phyloP scores from a whole-genome alignment of 331 rosid genomes.

The Quercus tomentella region DNA sequence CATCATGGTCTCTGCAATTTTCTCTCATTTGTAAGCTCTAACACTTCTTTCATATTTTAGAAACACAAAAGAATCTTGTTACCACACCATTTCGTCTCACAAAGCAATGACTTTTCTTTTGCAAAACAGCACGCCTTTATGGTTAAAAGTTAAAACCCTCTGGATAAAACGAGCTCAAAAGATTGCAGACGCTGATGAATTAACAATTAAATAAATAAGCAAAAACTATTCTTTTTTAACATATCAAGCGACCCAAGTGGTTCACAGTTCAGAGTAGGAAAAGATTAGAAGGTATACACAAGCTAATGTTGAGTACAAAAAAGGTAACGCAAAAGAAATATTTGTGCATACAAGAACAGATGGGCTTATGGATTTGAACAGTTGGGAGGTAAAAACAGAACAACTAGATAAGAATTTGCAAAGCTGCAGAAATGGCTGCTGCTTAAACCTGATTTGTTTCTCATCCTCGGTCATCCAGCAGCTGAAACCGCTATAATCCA shows the following conservation, averaged over 20 bases:
- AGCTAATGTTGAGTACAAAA: not conserved
- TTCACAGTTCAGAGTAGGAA: constrained; percentile 21
- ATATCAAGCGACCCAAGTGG: not conserved
- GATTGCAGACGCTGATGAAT: not conserved
- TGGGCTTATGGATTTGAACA: constrained; percentile 21
- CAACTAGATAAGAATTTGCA: constrained; percentile 5
- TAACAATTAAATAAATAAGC: not conserved
- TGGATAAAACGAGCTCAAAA: not conserved
- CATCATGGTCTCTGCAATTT: no score
- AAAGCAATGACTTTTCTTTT: no score
- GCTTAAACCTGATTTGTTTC: constrained; percentile 17
- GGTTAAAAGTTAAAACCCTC: not conserved
- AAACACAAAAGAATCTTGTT: no score
- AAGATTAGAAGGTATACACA: not conserved
- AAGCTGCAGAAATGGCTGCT: constrained; percentile 21
- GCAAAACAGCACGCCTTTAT: not conserved
- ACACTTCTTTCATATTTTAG: not conserved
- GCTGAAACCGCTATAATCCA: constrained; percentile 14
- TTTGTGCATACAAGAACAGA: not conserved
- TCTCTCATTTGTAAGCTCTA: not conserved
- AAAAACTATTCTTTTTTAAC: not conserved
- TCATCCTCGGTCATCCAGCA: constrained; percentile 13
- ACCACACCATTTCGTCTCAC: no score
- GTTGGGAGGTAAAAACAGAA: not conserved
- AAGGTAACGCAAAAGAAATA: not conserved